phyloP scores from a whole-genome alignment of 202 grass and related monocot genomes.

The Zizania palustris region DNA sequence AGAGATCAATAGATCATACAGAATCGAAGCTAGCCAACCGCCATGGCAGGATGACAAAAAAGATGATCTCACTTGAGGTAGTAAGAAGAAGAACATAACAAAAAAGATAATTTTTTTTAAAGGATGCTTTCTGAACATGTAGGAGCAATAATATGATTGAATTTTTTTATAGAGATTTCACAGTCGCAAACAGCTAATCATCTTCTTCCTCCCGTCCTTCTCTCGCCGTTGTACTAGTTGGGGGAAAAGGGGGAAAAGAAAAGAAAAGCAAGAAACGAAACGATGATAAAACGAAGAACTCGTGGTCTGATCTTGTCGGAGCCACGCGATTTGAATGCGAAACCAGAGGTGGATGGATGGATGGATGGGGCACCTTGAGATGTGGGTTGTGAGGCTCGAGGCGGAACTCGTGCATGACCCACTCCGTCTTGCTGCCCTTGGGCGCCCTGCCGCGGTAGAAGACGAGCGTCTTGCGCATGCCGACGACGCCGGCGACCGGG shows the following conservation, averaged over 20 bases:
- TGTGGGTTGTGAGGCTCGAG: conserved; percentile 13
- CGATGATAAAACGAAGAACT: too few relatives aligned
- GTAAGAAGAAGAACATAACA: background rate
- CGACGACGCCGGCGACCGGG: conserved; percentile 41
- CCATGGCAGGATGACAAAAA: background rate
- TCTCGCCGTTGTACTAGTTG: too few relatives aligned
- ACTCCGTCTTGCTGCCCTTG: conserved; percentile 58
- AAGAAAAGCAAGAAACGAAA: too few relatives aligned
- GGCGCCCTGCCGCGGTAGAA: conserved; percentile 64
- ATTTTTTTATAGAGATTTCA: background rate
- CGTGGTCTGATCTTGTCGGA: too few relatives aligned
- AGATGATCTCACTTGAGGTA: background rate
- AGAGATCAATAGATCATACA: conserved; percentile 2
- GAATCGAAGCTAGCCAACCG: background rate
- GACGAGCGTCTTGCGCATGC: conserved; percentile 74
- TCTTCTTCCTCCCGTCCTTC: background rate
- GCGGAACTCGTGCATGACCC: conserved; percentile 77
- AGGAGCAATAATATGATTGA: background rate
- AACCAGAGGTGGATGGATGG: too few relatives aligned
- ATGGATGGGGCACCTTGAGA: conserved; percentile 35
- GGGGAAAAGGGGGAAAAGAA: too few relatives aligned
- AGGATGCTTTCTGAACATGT: background rate
- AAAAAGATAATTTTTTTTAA: background rate
- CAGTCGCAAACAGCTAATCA: background rate
- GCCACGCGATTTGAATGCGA: too few relatives aligned